Evolutionary conservation across 805 yeast species (phyloP).

Genomic region (Kockiozyma suomiensis): DNA sequence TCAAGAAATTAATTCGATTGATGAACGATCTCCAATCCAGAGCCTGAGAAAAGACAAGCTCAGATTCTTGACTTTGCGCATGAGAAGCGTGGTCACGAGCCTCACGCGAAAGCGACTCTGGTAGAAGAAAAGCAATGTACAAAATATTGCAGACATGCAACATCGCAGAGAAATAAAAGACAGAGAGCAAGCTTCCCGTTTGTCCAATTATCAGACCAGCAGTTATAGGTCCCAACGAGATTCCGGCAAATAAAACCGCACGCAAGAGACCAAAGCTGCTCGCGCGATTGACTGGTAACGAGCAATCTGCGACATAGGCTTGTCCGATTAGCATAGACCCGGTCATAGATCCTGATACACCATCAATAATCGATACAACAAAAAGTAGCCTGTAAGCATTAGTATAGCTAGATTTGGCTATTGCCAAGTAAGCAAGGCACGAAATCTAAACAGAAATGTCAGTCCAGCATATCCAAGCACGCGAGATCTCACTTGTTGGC

Average conservation of each 20-base stretch:
- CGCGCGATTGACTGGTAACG: slow-evolving; percentile 58
- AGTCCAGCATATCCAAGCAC: not conserved
- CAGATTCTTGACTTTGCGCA: not conserved
- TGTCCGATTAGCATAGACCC: slow-evolving; percentile 59
- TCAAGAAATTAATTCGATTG: slow-evolving; percentile 30
- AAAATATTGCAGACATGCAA: slow-evolving; percentile 1
- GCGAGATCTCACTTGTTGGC: not conserved
- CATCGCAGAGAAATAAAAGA: slow-evolving; percentile 15
- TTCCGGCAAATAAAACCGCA: slow-evolving; percentile 37
- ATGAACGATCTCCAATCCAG: slow-evolving; percentile 10
- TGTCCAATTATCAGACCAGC: slow-evolving; percentile 34
- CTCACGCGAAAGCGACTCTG: slow-evolving; percentile 29
- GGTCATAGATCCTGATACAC: slow-evolving; percentile 63
- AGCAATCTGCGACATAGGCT: slow-evolving; percentile 75
- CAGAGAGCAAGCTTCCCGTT: slow-evolving; percentile 10
- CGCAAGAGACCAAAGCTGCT: slow-evolving; percentile 39
- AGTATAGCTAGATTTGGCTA: not conserved
- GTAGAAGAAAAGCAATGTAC: slow-evolving; percentile 15
- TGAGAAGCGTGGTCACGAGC: slow-evolving; percentile 7
- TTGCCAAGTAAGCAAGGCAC: not conserved
- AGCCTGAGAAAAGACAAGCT: not conserved
- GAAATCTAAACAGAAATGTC: not conserved
- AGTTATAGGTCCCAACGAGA: slow-evolving; percentile 38
- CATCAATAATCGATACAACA: slow-evolving; percentile 49
- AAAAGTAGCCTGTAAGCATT: slow-evolving; percentile 44